phyloP scores from a whole-genome alignment of 441 rosid species.

The Kokia cookei region DNA sequence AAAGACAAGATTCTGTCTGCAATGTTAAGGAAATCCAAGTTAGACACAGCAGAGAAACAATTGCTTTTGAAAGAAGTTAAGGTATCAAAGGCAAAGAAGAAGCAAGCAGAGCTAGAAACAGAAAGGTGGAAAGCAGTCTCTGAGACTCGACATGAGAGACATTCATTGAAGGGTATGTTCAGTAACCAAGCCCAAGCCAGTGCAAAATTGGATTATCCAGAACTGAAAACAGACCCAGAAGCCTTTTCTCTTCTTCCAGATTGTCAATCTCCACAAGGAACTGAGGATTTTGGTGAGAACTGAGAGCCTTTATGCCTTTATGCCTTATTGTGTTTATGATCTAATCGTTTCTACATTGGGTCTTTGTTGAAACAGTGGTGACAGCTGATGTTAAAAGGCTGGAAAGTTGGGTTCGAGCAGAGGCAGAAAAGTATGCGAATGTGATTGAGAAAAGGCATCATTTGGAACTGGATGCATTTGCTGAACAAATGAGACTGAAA shows the following conservation, averaged over 20 bases:
- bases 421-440: slow-evolving; percentile 53
- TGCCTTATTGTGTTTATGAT: not conserved
- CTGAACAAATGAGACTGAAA: slow-evolving; percentile 65
- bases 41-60: slow-evolving; percentile 62
- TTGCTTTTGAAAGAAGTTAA: slow-evolving; percentile 55
- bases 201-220: slow-evolving; percentile 27
- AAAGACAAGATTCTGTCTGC: slow-evolving; percentile 73
- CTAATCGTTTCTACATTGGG: not conserved
- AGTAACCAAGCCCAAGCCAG: slow-evolving; percentile 43
- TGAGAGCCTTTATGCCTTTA: slow-evolving; percentile 16
- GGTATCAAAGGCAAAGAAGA: slow-evolving; percentile 49
- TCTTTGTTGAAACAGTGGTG: slow-evolving; percentile 19
- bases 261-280: slow-evolving; percentile 30
- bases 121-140: slow-evolving; percentile 53
- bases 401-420: slow-evolving; percentile 52
- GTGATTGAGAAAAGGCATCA: slow-evolving; percentile 58
- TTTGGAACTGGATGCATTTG: slow-evolving; percentile 55
- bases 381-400: slow-evolving; percentile 35
- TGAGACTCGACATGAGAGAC: slow-evolving; percentile 55
- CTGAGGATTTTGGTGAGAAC: slow-evolving; percentile 42
- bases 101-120: slow-evolving; percentile 65
- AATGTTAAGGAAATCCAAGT: slow-evolving; percentile 67
- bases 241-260: slow-evolving; percentile 32
- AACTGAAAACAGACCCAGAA: slow-evolving; percentile 30
- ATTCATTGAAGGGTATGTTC: slow-evolving; percentile 67